A percentile compares a stretch with the other conserved stretches of the same genome.
These are phyloP conservation scores for Penicillium sclerotiorum DNA, from an alignment of 2,329 filamentous ascomycete genomes.

Conservation along the genomic window DNA sequence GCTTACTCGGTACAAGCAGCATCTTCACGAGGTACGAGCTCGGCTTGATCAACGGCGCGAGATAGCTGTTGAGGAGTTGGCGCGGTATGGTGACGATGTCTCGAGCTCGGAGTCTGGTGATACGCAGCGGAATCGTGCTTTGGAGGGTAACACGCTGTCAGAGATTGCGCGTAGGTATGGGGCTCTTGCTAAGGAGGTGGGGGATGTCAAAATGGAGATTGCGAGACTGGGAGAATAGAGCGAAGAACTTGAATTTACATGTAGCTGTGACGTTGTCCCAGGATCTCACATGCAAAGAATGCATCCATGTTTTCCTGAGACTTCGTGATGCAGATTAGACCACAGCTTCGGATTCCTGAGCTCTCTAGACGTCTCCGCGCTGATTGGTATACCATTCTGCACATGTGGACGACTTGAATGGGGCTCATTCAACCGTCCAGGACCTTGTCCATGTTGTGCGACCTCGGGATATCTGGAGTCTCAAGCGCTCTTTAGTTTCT, in stretches of 20 bases:
- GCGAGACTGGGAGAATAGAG: slow-evolving; percentile 20
- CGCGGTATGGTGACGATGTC: slow-evolving; percentile 35
- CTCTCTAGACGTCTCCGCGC: too few species aligned
- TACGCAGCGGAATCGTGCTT: background rate
- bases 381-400: too few species aligned
- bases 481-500: too few species aligned
- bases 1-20: slow-evolving; percentile 35
- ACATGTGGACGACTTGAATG: background rate
- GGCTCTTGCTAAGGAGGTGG: slow-evolving; percentile 40
- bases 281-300: too few species aligned
- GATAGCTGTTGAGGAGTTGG: slow-evolving; percentile 35
- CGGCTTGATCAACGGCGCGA: slow-evolving; percentile 34
- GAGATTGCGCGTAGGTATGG: slow-evolving; percentile 45
- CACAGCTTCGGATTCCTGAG: too few species aligned
- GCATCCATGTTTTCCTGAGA: too few species aligned
- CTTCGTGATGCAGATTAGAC: too few species aligned
- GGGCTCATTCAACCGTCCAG: background rate
- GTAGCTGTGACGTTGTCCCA: too few species aligned
- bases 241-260: too few species aligned
- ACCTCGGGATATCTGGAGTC: too few species aligned
- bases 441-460: too few species aligned
- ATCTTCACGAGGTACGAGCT: slow-evolving; percentile 32
- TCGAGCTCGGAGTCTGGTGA: slow-evolving; percentile 6
- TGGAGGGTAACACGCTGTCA: slow-evolving; percentile 31
- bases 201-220: slow-evolving; percentile 37